These are phyloP conservation scores for Populus pruinosa DNA, from an alignment of 345 rosid genomes.

Conservation along the genomic window DNA sequence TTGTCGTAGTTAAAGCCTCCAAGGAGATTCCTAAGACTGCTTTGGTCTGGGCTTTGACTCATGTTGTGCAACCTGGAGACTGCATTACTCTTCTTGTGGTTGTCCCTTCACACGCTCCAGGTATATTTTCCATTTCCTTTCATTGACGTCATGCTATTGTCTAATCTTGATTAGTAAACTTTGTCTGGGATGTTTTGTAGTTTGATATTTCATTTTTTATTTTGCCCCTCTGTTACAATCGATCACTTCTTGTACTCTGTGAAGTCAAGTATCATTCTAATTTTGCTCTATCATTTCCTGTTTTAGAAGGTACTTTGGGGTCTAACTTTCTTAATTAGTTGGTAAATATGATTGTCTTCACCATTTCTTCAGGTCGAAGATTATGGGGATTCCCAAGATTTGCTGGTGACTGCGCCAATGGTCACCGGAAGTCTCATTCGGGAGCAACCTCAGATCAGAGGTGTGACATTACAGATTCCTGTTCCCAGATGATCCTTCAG, in stretches of 20 bases:
- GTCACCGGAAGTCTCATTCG: conserved; percentile 57
- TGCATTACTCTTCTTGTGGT: conserved; percentile 89
- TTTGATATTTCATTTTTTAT: background rate
- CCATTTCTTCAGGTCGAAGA: conserved; percentile 55
- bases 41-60: conserved; percentile 96
- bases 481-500: conserved; percentile 98
- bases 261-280: background rate
- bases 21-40: conserved; percentile 93
- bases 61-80: conserved; percentile 92
- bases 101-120: conserved; percentile 66
- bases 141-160: background rate
- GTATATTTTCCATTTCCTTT: conserved; percentile 33
- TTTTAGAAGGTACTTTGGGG: background rate
- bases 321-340: background rate
- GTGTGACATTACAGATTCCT: conserved; percentile 74
- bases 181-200: background rate
- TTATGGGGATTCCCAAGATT: conserved; percentile 91
- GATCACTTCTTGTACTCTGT: background rate
- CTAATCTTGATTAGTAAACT: background rate
- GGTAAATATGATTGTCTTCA: background rate
- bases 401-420: conserved; percentile 89
- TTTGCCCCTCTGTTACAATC: background rate
- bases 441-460: conserved; percentile 72
- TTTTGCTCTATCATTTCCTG: background rate
- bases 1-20: conserved; percentile 94